Evolutionary conservation across 2,329 filamentous ascomycete genomes (phyloP), one percentile per base, ranked within the genome.

Genomic region (Diaporthe ampelina): DNA sequence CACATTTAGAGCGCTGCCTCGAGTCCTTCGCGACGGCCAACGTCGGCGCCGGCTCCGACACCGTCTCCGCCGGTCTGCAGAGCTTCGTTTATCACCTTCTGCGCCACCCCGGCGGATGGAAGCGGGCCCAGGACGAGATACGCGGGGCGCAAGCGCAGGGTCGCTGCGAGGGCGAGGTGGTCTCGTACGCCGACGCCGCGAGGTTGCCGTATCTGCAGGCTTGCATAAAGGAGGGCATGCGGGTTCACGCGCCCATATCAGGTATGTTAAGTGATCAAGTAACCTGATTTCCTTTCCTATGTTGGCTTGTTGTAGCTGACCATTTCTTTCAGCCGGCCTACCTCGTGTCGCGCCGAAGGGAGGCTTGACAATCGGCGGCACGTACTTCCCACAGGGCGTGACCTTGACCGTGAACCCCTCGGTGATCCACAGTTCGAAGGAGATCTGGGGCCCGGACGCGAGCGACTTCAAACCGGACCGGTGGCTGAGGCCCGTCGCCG

Each of bases 211-310:
- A 80, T 72, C 76, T 83, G 26, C 79, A 80, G 57, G 81, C 81
- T 17, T 82, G 81, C 70, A 80, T 83, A 72, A 81, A 82, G 75
- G 82, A 83, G 75, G 76, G 78, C 1, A 73, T 83, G 37, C 76
- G 81, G 19, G 71, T 82, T 32, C 79, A 80, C 69, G 75, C 76
- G 0, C 67, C 67, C 5, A 70, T 70, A 29, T 70, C 67, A 29
- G 67, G 71, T 69, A 54, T 32, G 24, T 43, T 58, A 7, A 29
- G 17, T 48, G 29, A 48, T 48, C 19, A 21, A 48, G 6, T 21
- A 11, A 48, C 5, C 5, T 1, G 15, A 7, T 48, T 21, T 21
- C 19, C 43, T 19, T 21, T 21, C 19, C 43, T 19, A 21, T 48
- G 6, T 1, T 21, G 9, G 17, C 17, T 19, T 48, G 21, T 11